Conservation (phyloP, 805 yeast species). For the Starmerella bacillaris region DNA sequence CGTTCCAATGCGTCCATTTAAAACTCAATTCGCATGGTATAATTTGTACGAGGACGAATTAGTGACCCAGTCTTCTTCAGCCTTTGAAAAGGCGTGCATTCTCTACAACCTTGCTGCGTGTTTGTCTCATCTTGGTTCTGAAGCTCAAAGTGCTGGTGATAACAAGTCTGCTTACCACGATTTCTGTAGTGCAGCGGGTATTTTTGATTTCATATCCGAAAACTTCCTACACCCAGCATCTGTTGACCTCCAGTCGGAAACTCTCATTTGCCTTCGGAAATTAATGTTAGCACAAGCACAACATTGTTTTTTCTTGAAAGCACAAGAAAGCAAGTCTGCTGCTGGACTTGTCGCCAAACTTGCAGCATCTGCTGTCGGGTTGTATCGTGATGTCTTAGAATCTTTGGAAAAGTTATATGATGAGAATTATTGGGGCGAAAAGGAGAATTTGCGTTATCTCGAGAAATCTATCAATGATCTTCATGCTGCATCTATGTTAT, state of each 20-base stretch:
- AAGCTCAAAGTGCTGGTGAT: conserved; percentile 22
- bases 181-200: conserved; percentile 64
- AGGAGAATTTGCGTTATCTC: conserved; percentile 35
- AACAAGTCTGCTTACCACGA: conserved; percentile 41
- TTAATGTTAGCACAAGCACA: conserved; percentile 77
- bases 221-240: conserved; percentile 83
- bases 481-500: conserved; percentile 40
- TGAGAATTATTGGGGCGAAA: conserved; percentile 27
- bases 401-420: conserved; percentile 22
- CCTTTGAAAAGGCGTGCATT: conserved; percentile 76
- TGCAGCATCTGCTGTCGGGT: conserved; percentile 40
- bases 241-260: conserved; percentile 50
- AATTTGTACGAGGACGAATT: conserved; percentile 43
- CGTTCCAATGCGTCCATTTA: conserved; percentile 34
- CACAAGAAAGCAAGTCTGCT: conserved; percentile 25
- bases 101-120: conserved; percentile 62
- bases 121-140: conserved; percentile 31
- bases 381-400: conserved; percentile 37
- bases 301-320: conserved; percentile 56
- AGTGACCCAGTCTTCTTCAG: conserved; percentile 54
- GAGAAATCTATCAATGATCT: conserved; percentile 39
- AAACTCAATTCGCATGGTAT: conserved; percentile 54
- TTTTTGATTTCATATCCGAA: conserved; percentile 51
- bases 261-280: conserved; percentile 43
- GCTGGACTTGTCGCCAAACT: conserved; percentile 48